Evolutionary conservation across 2,329 filamentous ascomycete species (phyloP), one percentile per base, ranked within the genome.

Genomic region (Colletotrichum plurivorum): DNA sequence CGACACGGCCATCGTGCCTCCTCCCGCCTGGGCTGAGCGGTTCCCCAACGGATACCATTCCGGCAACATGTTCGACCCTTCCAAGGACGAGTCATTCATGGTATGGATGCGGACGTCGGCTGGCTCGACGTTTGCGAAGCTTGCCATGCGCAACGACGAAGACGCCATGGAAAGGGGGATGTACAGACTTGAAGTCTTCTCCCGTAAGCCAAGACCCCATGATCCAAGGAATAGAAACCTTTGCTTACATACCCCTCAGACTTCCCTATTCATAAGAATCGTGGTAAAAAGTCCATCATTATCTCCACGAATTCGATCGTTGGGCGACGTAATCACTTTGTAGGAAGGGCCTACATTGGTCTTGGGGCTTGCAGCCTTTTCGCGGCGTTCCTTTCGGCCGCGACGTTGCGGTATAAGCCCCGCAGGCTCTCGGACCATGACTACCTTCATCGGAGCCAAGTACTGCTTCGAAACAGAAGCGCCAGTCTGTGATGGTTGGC

Each of bases 31-130:
- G 60, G 18, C 18, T 2, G 60, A 56, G 18, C 25, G 60, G 1
- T 63, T 41, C 4, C 61, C 61, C 13, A 57, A 51, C 12, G 61
- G 61, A 13, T 63, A 63, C 7, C 61, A 63, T 8, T 36, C 45
- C 5, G 43, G 53, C 4, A 63, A 63, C 31, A 63, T 63, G 61
- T 63, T 63, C 1, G 49, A 63, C 20, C 61, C 61, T 4, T 27
- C 61, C 13, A 43, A 31, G 16, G 61, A 63, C 20, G 61, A 63
- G 3, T 49, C 52, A 5, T 63, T 63, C 43, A 63, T 63, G 61
- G 53, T 63, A 5, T 63, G 61, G 61, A 63, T 63, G 61, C 53
- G 61, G 8, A 63, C 61, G 1, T 57, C 61, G 1, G 52, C 53
- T 2, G 43, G 27, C 0, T 20, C 45, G 1, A 49, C 41, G 1